These are phyloP conservation scores for Solanum arcanum DNA, from an alignment of 257 asterid species.

Conservation along the genomic window DNA sequence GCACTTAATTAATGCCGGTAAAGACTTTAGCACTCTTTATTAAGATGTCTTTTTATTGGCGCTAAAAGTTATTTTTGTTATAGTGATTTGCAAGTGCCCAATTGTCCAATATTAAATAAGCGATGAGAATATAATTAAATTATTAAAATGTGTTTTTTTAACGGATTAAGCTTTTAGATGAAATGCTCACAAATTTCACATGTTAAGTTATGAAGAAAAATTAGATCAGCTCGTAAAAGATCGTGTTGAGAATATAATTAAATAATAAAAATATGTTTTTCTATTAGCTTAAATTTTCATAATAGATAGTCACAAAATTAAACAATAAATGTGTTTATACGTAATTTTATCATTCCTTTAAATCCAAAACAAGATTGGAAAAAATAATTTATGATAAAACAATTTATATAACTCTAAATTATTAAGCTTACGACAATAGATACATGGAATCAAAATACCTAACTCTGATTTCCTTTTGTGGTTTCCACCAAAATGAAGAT, in stretches of 20 bases:
- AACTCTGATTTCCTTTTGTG: neutral
- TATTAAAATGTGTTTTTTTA: no score
- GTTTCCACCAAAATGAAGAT: neutral
- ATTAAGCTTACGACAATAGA: neutral
- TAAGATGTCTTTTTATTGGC: no score
- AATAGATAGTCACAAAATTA: neutral
- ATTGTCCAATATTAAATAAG: neutral
- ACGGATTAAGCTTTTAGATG: no score
- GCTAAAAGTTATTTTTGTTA: no score
- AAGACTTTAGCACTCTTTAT: no score
- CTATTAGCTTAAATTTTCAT: no score
- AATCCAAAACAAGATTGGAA: neutral
- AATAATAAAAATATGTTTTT: no score
- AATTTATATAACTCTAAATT: neutral
- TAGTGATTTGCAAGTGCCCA: neutral
- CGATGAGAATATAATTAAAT: no score
- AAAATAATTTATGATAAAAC: neutral
- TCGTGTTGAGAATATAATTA: neutral
- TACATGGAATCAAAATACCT: neutral
- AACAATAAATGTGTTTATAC: neutral
- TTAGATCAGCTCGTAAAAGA: rapidly evolving
- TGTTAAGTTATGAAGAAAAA: no score
- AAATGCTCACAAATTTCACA: neutral
- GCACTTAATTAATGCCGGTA: no score
- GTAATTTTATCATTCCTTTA: neutral